Evolutionary conservation across 805 yeast genomes (phyloP).

Genomic region (Sugiyamaella marilandica): DNA sequence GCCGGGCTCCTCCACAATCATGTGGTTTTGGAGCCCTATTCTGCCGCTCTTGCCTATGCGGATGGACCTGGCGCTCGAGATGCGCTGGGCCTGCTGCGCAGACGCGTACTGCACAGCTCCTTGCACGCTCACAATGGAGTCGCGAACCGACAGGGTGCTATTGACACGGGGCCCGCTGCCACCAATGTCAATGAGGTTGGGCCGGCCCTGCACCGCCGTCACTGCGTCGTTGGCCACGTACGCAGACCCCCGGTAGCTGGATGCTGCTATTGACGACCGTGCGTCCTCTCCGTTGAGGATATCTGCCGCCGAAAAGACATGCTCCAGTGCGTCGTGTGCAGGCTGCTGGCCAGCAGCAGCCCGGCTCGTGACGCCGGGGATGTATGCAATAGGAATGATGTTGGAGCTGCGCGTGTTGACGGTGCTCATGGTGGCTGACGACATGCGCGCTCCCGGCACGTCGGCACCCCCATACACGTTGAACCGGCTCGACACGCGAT

Average conservation of each 20-base stretch:
- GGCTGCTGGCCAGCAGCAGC: constrained; percentile 20
- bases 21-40: constrained; percentile 23
- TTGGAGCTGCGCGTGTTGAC: constrained; percentile 67
- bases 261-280: constrained; percentile 37
- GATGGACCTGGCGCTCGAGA: constrained; percentile 27
- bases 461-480: neutral
- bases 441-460: constrained; percentile 13
- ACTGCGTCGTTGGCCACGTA: constrained; percentile 43
- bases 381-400: constrained; percentile 85
- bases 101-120: constrained; percentile 25
- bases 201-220: constrained; percentile 74
- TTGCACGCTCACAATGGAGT: constrained; percentile 60
- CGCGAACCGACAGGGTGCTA: constrained; percentile 14
- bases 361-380: constrained; percentile 71
- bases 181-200: constrained; percentile 55
- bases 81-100: constrained; percentile 18
- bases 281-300: constrained; percentile 22
- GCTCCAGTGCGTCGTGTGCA: constrained; percentile 24
- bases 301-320: constrained; percentile 25
- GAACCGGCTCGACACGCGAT: constrained; percentile 4
- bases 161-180: constrained; percentile 1
- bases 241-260: constrained; percentile 38
- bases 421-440: constrained; percentile 27
- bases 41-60: constrained; percentile 26
- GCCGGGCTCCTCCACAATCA: constrained; percentile 24